A percentile compares a stretch with the other conserved stretches of the same genome.
Conservation (phyloP, 2,329 filamentous ascomycete genomes). For the Chrysosporium keratinophilum region DNA sequence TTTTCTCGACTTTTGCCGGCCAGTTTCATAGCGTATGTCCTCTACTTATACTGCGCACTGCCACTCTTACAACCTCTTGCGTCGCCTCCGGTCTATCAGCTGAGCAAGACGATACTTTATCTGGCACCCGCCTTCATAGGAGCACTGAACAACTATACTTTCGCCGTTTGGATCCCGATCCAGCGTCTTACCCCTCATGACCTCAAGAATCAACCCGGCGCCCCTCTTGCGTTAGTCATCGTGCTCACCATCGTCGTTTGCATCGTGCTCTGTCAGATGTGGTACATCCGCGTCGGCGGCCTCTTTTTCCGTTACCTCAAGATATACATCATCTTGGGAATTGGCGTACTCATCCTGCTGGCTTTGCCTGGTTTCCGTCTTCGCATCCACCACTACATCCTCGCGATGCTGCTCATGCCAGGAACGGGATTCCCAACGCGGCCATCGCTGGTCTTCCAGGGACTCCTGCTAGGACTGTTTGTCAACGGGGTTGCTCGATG, state of each 20-base stretch:
- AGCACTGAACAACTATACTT: conserved; percentile 86
- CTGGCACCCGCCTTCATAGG: conserved; percentile 85
- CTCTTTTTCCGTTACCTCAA: conserved; percentile 66
- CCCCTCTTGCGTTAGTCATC: conserved; percentile 66
- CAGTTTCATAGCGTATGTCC: conserved; percentile 74
- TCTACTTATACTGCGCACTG: conserved; percentile 72
- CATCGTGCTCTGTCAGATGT: conserved; percentile 66
- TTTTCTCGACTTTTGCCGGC: conserved; percentile 77
- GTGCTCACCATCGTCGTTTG: conserved; percentile 60
- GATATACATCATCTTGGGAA: conserved; percentile 61
- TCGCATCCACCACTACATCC: conserved; percentile 89
- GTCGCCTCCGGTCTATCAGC: conserved; percentile 50
- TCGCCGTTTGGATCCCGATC: conserved; percentile 78
- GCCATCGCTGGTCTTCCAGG: conserved; percentile 75
- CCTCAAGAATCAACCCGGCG: conserved; percentile 77
- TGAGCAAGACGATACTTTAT: conserved; percentile 87
- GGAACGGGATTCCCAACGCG: conserved; percentile 84
- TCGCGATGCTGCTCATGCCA: conserved; percentile 74
- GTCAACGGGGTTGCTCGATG: conserved; percentile 89
- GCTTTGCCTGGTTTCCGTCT: conserved; percentile 66
- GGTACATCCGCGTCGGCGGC: conserved; percentile 76
- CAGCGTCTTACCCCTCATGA: conserved; percentile 85
- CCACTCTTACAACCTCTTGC: conserved; percentile 61
- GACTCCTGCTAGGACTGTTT: conserved; percentile 78
- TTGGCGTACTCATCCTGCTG: conserved; percentile 59